These are phyloP conservation scores for Arthroderma sp. DNA, from an alignment of 2,329 filamentous ascomycete species.

Conservation along the genomic window DNA sequence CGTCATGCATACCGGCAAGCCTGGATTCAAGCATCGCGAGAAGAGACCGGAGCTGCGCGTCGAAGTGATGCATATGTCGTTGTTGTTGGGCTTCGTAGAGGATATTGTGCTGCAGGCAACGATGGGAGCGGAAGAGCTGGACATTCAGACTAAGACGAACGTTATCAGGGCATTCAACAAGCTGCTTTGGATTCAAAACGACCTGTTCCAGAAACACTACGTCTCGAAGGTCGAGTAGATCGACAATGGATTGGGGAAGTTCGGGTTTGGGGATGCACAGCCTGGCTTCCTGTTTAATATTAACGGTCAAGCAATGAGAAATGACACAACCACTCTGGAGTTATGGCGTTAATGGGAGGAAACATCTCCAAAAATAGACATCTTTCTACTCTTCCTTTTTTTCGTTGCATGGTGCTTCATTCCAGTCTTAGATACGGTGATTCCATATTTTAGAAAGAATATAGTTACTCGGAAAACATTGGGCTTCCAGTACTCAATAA, in stretches of 20 bases:
- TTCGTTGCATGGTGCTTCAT: not conserved
- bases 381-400: not conserved
- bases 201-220: slow-evolving; percentile 23
- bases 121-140: slow-evolving; percentile 19
- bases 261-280: not conserved
- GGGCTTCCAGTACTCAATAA: too few relatives aligned
- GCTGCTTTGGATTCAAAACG: slow-evolving; percentile 24
- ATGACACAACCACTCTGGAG: slow-evolving; percentile 9
- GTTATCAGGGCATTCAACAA: slow-evolving; percentile 22
- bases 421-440: not conserved
- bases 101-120: slow-evolving; percentile 20
- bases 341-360: not conserved
- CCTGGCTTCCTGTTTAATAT: not conserved
- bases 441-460: too few relatives aligned
- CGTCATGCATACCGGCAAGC: slow-evolving; percentile 21
- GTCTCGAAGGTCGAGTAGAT: slow-evolving; percentile 10
- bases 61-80: slow-evolving; percentile 20
- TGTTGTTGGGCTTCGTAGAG: slow-evolving; percentile 21
- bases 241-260: not conserved
- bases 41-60: slow-evolving; percentile 20
- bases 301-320: not conserved
- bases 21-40: slow-evolving; percentile 19
- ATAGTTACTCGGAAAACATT: too few relatives aligned
- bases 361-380: not conserved
- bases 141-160: slow-evolving; percentile 17